Percentiles rank a stretch among this genome's conserved stretches.
Evolutionary conservation across 768 basidiomycete species (phyloP).

Genomic region (Scleroderma bovista): DNA sequence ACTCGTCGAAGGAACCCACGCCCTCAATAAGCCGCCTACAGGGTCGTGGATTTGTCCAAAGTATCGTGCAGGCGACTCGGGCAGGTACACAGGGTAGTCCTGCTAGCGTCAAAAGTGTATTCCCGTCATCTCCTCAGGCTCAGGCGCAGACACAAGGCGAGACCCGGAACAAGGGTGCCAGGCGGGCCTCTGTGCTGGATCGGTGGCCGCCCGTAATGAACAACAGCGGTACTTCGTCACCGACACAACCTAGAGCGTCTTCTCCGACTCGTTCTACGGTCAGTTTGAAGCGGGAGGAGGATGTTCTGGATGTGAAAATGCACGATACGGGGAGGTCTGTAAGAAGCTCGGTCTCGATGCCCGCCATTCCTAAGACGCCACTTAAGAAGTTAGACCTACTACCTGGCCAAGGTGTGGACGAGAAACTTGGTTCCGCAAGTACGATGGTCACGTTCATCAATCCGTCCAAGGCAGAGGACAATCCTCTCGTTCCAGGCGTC

Average conservation of each 20-base stretch:
- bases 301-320: conserved; percentile 18
- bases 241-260: conserved; percentile 35
- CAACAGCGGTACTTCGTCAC: conserved; percentile 28
- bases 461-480: conserved; percentile 43
- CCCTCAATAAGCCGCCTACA: conserved; percentile 79
- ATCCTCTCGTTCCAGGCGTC: conserved; percentile 27
- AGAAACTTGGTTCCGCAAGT: conserved; percentile 65
- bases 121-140: conserved; percentile 21
- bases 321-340: conserved; percentile 31
- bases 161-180: conserved; percentile 33
- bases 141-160: conserved; percentile 32
- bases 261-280: conserved; percentile 37
- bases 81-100: conserved; percentile 29
- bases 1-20: conserved; percentile 62
- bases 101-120: conserved; percentile 18
- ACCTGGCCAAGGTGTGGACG: conserved; percentile 21
- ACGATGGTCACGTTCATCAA: conserved; percentile 67
- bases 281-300: conserved; percentile 19
- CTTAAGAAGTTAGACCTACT: conserved; percentile 17
- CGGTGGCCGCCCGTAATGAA: conserved; percentile 53
- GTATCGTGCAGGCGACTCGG: conserved; percentile 68
- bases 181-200: conserved; percentile 54
- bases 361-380: conserved; percentile 28
- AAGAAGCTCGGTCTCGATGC: conserved; percentile 40
- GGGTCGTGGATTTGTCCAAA: conserved; percentile 83